Conservation (phyloP, 2,329 filamentous ascomycete genomes). For the Ceratocystis albifundus region DNA sequence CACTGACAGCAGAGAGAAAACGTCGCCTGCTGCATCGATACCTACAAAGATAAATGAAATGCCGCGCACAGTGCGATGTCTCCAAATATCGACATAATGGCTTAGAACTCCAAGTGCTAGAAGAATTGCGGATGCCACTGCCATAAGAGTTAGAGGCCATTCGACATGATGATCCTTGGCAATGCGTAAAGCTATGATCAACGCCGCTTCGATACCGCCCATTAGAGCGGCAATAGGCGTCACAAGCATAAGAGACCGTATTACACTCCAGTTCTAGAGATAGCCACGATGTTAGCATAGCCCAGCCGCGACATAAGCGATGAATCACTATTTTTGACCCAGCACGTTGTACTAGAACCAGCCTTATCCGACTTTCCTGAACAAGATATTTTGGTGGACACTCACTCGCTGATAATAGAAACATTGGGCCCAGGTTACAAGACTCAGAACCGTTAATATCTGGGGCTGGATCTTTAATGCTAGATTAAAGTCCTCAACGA, state of each 20-base stretch:
- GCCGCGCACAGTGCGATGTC: slow-evolving; percentile 53
- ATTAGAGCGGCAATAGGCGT: slow-evolving; percentile 43
- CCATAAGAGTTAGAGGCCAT: slow-evolving; percentile 58
- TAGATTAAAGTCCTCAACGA: slow-evolving; percentile 34
- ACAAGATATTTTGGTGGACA: background rate
- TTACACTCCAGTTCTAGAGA: slow-evolving; percentile 40
- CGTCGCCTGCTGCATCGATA: slow-evolving; percentile 57
- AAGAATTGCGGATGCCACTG: slow-evolving; percentile 49
- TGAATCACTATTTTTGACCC: background rate
- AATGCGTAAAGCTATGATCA: slow-evolving; percentile 46
- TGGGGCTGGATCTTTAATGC: slow-evolving; percentile 36
- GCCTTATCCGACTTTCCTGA: background rate
- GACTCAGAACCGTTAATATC: slow-evolving; percentile 34
- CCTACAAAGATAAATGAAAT: slow-evolving; percentile 62
- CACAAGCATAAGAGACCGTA: slow-evolving; percentile 39
- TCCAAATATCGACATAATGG: slow-evolving; percentile 60
- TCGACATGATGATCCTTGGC: slow-evolving; percentile 35
- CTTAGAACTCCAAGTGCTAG: slow-evolving; percentile 54
- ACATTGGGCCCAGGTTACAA: slow-evolving; percentile 36
- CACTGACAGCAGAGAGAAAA: slow-evolving; percentile 54
- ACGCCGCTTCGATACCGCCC: slow-evolving; percentile 45
- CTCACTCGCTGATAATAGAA: slow-evolving; percentile 34
- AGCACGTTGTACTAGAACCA: background rate
- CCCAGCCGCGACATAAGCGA: no score
- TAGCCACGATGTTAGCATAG: background rate